Percentiles rank a stretch among this genome's conserved stretches.
Conservation (phyloP, 2,329 filamentous ascomycete genomes). For the Pestalotiopsis sp. region DNA sequence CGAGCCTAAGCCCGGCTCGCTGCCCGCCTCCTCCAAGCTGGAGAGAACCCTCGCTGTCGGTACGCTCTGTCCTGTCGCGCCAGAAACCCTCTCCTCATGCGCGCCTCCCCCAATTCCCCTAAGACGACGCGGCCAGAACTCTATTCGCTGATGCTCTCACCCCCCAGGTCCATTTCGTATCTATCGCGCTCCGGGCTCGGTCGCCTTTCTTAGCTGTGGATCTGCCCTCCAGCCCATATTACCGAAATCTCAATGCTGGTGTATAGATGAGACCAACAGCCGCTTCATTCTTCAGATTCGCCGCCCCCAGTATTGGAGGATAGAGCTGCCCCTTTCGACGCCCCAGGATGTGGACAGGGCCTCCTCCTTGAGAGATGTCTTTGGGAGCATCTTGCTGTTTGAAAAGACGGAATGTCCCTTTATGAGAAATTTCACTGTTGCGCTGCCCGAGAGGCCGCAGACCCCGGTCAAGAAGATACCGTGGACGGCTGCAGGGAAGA, state of each 20-base stretch:
- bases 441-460: slow-evolving; percentile 69
- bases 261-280: slow-evolving; percentile 78
- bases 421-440: slow-evolving; percentile 72
- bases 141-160: neutral
- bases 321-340: slow-evolving; percentile 74
- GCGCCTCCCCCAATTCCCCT: neutral
- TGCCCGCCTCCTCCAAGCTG: slow-evolving; percentile 31
- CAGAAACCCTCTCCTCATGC: too few species aligned
- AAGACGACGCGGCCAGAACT: neutral
- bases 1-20: slow-evolving; percentile 34
- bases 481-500: slow-evolving; percentile 63
- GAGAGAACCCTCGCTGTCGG: slow-evolving; percentile 72
- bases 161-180: slow-evolving; percentile 72
- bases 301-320: slow-evolving; percentile 84
- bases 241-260: slow-evolving; percentile 92
- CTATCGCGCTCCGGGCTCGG: slow-evolving; percentile 83
- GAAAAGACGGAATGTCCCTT: slow-evolving; percentile 91
- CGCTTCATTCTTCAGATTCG: slow-evolving; percentile 86
- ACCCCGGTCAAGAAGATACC: slow-evolving; percentile 68
- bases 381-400: slow-evolving; percentile 77
- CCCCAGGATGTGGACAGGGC: slow-evolving; percentile 67
- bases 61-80: slow-evolving; percentile 38
- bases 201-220: slow-evolving; percentile 86
- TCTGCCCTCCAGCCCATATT: slow-evolving; percentile 83
- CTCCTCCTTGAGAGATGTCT: slow-evolving; percentile 67